Conservation (phyloP, 2,329 filamentous ascomycete species). For the Sarocladium strictum region DNA sequence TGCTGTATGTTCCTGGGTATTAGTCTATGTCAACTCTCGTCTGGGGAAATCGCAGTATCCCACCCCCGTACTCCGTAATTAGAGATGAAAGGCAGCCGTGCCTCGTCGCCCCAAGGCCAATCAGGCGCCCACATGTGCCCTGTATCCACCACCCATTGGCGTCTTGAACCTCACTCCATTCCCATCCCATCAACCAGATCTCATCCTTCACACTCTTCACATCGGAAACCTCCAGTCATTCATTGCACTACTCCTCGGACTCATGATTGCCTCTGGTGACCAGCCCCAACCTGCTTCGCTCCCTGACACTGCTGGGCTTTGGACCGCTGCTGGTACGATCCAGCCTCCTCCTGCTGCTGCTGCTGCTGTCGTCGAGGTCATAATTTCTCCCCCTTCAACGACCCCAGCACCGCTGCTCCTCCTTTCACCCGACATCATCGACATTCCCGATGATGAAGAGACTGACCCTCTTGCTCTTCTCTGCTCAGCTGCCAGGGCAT, state of each 20-base stretch:
- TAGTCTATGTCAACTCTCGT: not conserved
- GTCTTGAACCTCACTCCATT: not conserved
- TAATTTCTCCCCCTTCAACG: not conserved
- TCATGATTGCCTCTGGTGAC: not conserved
- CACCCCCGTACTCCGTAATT: not conserved
- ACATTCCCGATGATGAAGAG: not conserved
- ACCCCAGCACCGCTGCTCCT: not conserved
- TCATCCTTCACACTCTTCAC: not conserved
- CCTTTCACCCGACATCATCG: not conserved
- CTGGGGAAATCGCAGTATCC: not conserved
- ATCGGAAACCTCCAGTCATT: conserved; percentile 1
- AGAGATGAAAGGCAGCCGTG: not conserved
- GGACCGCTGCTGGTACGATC: not conserved
- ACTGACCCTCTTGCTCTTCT: conserved; percentile 2
- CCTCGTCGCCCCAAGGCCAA: not conserved
- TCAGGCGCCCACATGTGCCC: conserved; percentile 4
- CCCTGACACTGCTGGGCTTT: not conserved
- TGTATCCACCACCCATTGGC: not conserved
- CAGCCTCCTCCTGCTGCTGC: not conserved
- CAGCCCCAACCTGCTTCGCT: conserved; percentile 2
- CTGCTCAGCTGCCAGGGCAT: conserved; percentile 16
- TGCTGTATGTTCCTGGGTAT: too few relatives aligned
- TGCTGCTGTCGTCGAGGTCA: not conserved
- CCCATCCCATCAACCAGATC: not conserved
- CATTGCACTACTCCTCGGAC: not conserved